Evolutionary conservation across 2,329 filamentous ascomycete species (phyloP), one percentile per base, ranked within the genome.

Genomic region (Metarhizium sp.): DNA sequence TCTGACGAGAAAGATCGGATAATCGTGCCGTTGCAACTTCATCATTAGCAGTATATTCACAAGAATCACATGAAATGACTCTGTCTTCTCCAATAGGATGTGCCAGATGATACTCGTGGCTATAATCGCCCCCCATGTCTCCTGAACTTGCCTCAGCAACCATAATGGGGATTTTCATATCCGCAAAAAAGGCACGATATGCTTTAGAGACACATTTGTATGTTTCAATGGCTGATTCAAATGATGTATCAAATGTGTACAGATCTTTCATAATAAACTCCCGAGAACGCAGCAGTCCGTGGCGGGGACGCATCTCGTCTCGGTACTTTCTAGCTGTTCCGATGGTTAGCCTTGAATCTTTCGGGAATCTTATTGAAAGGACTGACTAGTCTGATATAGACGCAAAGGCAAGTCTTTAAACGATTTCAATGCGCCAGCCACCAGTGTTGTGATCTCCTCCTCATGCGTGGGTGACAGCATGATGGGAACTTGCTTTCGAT

Each of bases 181-280:
- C 89, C 48, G 88, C 74, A 63, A 99, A 95, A 52, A 99, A 80
- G 18, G 78, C 78, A 13, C 76, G 77, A 67, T 99, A 99, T 2
- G 87, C 87, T 42, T 70, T 69, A 51, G 87, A 82, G 2, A 96
- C 90, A 46, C 84, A 73, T 6, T 82, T 71, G 62, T 99, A 99
- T 0, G 92, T 96, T 51, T 80, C 72, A n/a, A 92, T 74, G 1
- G 92, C 92, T n/a, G 81, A 74, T 30, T 80, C 72, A 0, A 77
- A 68, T 4, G 79, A 86, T 40, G 78, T 73, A 66, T 99, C 94
- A 66, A 99, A 99, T 0, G 92, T 96, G 69, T 99, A 99, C 1
- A 99, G 79, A 69, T 99, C 94, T 71, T 99, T 99, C 94, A 99
- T 99, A 62, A 90, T 73, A 64, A 99, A 99, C 66, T 99, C 94